These are phyloP conservation scores for Panaeolus cyanescens DNA, from an alignment of 768 basidiomycete species.

Conservation along the genomic window DNA sequence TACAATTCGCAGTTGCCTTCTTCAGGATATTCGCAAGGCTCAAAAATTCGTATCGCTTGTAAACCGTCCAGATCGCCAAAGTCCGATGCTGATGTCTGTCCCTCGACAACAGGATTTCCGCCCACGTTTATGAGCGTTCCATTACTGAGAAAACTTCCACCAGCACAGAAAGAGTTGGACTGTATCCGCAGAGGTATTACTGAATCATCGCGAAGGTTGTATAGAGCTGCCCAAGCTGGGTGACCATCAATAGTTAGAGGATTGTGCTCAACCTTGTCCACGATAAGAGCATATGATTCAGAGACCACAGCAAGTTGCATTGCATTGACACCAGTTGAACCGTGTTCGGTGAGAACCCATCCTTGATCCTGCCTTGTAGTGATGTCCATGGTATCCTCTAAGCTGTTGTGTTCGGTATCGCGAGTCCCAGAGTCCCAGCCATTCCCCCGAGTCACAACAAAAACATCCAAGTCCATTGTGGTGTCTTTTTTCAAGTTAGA, in stretches of 20 bases:
- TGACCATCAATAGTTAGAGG: constrained; percentile 72
- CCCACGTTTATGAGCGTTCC: constrained; percentile 81
- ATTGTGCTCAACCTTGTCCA: constrained; percentile 89
- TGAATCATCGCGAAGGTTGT: constrained; percentile 64
- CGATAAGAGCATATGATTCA: constrained; percentile 63
- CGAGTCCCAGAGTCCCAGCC: constrained; percentile 4
- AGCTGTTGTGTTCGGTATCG: neutral
- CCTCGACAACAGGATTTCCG: constrained; percentile 76
- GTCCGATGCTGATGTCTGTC: constrained; percentile 64
- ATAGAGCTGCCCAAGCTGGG: constrained; percentile 81
- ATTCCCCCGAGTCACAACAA: constrained; percentile 59
- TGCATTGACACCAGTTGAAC: constrained; percentile 74
- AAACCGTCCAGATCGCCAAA: constrained; percentile 77
- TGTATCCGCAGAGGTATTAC: constrained; percentile 62
- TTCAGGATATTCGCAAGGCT: constrained; percentile 57
- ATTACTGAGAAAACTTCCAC: constrained; percentile 75
- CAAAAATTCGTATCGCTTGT: constrained; percentile 71
- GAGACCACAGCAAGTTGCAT: constrained; percentile 80
- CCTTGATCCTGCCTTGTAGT: neutral
- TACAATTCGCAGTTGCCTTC: constrained; percentile 58
- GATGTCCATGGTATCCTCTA: neutral
- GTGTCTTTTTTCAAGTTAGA: constrained; percentile 34
- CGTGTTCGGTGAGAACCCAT: constrained; percentile 67
- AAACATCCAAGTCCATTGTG: constrained; percentile 60
- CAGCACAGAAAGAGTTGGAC: constrained; percentile 88